Evolutionary conservation across 2,329 filamentous ascomycete genomes (phyloP), one percentile per base, ranked within the genome.

Genomic region (Phialocephala sp.): DNA sequence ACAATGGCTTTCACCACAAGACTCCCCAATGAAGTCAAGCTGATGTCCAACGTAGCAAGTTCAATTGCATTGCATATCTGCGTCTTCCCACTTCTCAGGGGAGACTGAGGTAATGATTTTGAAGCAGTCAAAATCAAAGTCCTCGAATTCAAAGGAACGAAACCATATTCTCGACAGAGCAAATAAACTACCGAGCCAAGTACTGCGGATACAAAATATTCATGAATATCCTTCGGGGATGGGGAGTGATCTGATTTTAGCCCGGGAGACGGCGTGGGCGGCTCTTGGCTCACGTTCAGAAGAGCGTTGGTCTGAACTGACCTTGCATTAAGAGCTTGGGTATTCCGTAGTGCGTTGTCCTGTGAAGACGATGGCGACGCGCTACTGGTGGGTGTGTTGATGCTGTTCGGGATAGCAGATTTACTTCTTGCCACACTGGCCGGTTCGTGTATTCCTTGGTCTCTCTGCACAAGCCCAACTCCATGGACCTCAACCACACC

Each of bases 131-230:
- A 64, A 57, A 76, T 70, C 62, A 77, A 64, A 43, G 76, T 77
- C 59, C 75, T 72, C 18, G 76, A 72, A 67, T 76, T 77, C 32
- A 77, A 65, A 37, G 75, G 74, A 57, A 77, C 70, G 55, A 72
- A 75, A 18, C 69, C 68, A 52, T 75, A 68, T 52, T 75, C 73
- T 55, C 70, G 72, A 62, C 75, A 76, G 57, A 77, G 74, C 57
- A 71, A 68, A 66, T 72, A 75, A 2, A 73, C 67, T 32, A 77
- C 65, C 22, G 74, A 74, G 22, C 71, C 72, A 35, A 77, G 71
- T 22, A 77, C 73, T 14, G 76, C 72, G 55, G 76, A 76, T 56
- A 77, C 73, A 45, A 77, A 76, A 18, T 69, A 66, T 58, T 77
- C 75, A 60, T 77, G 73, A 6, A 77, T 70, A 36, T 74, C 70